These are phyloP conservation scores for Hibiscus trionum DNA, from an alignment of 345 rosid genomes.

Conservation along the genomic window DNA sequence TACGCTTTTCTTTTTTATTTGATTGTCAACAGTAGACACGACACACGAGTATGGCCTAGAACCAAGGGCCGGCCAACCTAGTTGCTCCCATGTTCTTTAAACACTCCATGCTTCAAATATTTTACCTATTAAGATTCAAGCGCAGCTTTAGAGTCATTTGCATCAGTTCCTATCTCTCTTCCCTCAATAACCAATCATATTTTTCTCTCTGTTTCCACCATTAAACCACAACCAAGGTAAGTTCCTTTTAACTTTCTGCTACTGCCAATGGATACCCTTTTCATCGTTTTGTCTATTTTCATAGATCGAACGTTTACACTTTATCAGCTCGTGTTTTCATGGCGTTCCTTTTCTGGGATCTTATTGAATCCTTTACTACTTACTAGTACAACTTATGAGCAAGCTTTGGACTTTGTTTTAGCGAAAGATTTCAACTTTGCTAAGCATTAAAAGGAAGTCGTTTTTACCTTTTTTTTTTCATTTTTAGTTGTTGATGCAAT, in stretches of 20 bases:
- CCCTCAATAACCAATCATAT: not conserved
- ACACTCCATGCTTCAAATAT: not conserved
- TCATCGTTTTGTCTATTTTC: not conserved
- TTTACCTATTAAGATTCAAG: not conserved
- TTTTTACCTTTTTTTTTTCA: not conserved
- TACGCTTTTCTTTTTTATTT: not conserved
- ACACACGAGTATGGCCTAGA: constrained; percentile 17
- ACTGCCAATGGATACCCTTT: not conserved
- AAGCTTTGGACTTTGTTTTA: not conserved
- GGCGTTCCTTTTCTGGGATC: not conserved
- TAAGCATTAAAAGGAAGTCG: not conserved
- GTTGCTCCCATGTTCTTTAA: not conserved
- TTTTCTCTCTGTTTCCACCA: not conserved
- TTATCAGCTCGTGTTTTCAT: not conserved
- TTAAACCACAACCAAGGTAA: constrained; percentile 23
- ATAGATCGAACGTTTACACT: constrained; percentile 1
- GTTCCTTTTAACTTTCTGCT: not conserved
- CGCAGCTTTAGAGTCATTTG: constrained; percentile 4
- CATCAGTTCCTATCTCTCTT: not conserved
- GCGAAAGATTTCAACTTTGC: not conserved
- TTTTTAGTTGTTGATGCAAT: not conserved
- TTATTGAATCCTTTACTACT: not conserved
- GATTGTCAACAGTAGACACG: constrained; percentile 15
- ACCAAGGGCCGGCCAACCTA: constrained; percentile 14
- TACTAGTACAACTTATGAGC: not conserved